These are phyloP conservation scores for Picea sitchensis DNA, from an alignment of 75 land plant species.

Conservation along the genomic window DNA sequence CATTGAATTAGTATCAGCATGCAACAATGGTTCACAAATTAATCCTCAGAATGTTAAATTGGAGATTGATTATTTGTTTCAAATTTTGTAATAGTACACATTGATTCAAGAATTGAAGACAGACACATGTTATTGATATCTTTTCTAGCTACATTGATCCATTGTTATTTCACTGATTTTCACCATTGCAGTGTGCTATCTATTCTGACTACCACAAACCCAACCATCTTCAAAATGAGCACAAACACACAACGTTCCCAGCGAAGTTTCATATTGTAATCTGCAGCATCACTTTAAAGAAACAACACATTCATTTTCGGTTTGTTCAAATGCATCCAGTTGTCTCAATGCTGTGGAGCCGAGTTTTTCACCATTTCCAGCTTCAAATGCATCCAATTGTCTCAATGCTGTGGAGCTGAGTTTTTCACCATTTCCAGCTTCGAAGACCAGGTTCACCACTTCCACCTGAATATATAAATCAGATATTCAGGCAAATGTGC, in stretches of 20 bases:
- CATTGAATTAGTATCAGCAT: too few relatives aligned
- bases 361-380: slow-evolving; percentile 5
- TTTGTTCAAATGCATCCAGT: neutral
- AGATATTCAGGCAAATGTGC: too few relatives aligned
- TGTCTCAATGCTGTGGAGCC: slow-evolving; percentile 3
- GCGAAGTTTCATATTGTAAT: neutral
- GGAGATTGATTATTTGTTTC: too few relatives aligned
- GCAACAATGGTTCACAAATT: too few relatives aligned
- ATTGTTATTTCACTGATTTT: neutral
- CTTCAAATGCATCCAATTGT: neutral
- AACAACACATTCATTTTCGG: neutral
- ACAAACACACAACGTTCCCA: neutral
- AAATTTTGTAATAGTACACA: too few relatives aligned
- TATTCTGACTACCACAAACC: neutral
- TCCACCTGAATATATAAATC: neutral
- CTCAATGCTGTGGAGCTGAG: slow-evolving; percentile 5
- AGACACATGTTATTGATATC: neutral
- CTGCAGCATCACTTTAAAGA: neutral
- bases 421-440: slow-evolving; percentile 8
- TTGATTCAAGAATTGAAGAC: neutral
- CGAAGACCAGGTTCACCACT: slow-evolving; percentile 9
- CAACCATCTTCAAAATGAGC: neutral
- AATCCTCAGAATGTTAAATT: too few relatives aligned
- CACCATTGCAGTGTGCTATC: neutral
- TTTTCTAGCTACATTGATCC: neutral